Percentiles rank a stretch among this genome's conserved stretches.
These are phyloP conservation scores for Cucurbita pepo DNA, from an alignment of 306 rosid genomes.

Conservation along the genomic window DNA sequence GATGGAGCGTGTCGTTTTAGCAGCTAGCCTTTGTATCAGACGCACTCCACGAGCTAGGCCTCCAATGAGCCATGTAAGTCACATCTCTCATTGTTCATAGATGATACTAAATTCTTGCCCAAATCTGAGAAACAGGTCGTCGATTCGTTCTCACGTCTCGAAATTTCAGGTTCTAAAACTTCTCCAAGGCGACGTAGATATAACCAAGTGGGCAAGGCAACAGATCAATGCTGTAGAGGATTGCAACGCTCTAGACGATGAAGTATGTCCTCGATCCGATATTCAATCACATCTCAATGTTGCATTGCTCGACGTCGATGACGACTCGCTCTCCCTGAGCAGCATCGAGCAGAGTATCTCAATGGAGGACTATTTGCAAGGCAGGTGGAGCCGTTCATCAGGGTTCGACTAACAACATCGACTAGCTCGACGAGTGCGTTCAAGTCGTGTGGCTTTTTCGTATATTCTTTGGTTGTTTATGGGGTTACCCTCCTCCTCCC, in stretches of 20 bases:
- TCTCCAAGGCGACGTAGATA: slow-evolving; percentile 59
- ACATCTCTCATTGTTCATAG: slow-evolving; percentile 12
- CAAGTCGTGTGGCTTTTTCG: slow-evolving; percentile 20
- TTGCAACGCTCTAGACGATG: slow-evolving; percentile 33
- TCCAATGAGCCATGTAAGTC: slow-evolving; percentile 67
- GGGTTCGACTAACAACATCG: slow-evolving; percentile 61
- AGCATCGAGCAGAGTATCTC: slow-evolving; percentile 68
- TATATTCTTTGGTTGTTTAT: slow-evolving; percentile 23
- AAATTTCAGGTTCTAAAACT: slow-evolving; percentile 59
- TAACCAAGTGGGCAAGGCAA: slow-evolving; percentile 68
- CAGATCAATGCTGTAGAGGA: slow-evolving; percentile 37
- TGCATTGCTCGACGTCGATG: slow-evolving; percentile 86
- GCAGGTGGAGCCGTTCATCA: slow-evolving; percentile 86
- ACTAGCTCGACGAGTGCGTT: not conserved
- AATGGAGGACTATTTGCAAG: slow-evolving; percentile 69
- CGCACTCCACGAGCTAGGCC: slow-evolving; percentile 88
- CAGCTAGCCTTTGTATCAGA: slow-evolving; percentile 77
- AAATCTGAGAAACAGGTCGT: not conserved
- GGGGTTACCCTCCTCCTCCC: slow-evolving; percentile 97
- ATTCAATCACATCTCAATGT: slow-evolving; percentile 76
- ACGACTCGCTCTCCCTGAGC: slow-evolving; percentile 77
- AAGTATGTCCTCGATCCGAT: slow-evolving; percentile 47
- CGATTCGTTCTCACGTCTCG: not conserved
- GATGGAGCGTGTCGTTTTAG: slow-evolving; percentile 71
- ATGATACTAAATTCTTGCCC: not conserved